Base-by-base conservation (phyloP, 2,329 filamentous ascomycete species). In the Diplodia seriata region DNA sequence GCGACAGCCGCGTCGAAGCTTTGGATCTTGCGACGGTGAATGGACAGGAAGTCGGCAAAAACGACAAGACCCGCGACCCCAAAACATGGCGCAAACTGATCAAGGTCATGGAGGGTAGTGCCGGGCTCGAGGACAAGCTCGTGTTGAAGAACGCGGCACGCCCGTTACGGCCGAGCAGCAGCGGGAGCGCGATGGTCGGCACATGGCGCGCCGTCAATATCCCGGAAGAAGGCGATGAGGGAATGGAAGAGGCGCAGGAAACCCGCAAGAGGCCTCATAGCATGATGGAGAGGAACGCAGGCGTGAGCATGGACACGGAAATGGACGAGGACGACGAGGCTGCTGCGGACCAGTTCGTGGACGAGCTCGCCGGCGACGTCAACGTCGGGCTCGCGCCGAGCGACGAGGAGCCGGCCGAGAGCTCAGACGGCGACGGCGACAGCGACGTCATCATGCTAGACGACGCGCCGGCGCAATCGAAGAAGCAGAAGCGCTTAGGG, bases 1-100 rank as follows among this genome's bases (percentile, higher is more conserved):
- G 81, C 0, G 86, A 89, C 64, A 80, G 80, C 26, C 81, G 87
- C 1, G 82, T 83, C 0, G 83, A 88, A 57, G 84, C 85, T 0
- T 80, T 89, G 0, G 85, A 85, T 33, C 72, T 89, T 6, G 82
- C 83, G 33, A 82, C 82, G 3, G 75, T 88, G 47, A 88, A 88
- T 69, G 84, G 84, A 1, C 72, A 82, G 1, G 84, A 85, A 36
- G 82, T 86, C 5, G 80, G 84, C 0, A 76, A 77, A 23, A 81
- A 80, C 50, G 82, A 85, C 64, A 77, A 76, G 0, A 74, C 80
- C 8, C 79, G 84, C 8, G 78, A 85, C 68, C 75, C 81, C 0
- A 79, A 78, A 57, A 80, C 80, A 69, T 85, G 82, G 81, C 79
- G 81, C 18, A 80, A 79, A 3, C 78, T 81, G 33, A 76, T 85